phyloP scores from a whole-genome alignment of 441 rosid species.

The Adansonia grandidieri region DNA sequence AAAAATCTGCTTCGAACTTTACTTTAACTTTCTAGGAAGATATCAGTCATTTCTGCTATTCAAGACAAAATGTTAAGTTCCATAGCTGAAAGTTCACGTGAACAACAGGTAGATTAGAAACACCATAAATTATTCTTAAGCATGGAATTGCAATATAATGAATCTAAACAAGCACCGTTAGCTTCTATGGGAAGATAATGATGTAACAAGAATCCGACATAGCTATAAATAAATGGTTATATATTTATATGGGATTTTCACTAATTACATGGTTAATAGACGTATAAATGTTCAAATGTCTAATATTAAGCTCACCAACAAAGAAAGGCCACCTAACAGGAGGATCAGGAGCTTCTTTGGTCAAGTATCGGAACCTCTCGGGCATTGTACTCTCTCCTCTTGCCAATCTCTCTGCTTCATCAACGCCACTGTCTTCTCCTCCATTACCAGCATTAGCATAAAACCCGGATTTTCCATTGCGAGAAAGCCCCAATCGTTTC shows the following conservation, averaged over 20 bases:
- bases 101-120: not conserved
- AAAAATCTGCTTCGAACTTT: not conserved
- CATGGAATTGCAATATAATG: not conserved
- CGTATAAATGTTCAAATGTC: not conserved
- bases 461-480: constrained; percentile 35
- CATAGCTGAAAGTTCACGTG: not conserved
- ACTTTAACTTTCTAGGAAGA: not conserved
- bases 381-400: constrained; percentile 83
- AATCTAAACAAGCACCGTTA: not conserved
- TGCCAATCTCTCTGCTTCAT: constrained; percentile 56
- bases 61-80: not conserved
- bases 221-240: not conserved
- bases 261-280: not conserved
- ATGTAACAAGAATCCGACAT: not conserved
- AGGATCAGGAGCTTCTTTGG: constrained; percentile 75
- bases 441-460: constrained; percentile 41
- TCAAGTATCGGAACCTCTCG: constrained; percentile 79
- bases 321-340: constrained; percentile 84
- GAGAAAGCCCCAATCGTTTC: constrained; percentile 27
- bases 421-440: constrained; percentile 36
- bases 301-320: constrained; percentile 24
- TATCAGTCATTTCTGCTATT: not conserved
- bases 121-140: not conserved
- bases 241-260: not conserved
- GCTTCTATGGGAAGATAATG: not conserved